phyloP scores from a whole-genome alignment of 1,284 basidiomycete species.

The Boletus semigastroideus region DNA sequence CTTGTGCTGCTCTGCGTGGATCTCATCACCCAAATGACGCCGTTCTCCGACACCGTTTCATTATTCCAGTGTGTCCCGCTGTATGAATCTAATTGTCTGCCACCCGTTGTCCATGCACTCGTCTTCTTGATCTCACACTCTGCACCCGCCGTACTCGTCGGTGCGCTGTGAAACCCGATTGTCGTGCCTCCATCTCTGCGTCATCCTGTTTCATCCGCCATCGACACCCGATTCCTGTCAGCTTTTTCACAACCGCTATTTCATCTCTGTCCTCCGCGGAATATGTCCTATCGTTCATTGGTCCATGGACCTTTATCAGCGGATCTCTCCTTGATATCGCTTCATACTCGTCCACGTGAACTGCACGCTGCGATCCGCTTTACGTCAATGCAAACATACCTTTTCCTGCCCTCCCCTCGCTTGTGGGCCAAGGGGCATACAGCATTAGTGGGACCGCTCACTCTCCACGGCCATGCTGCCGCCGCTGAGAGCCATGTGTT shows the following conservation, averaged over 20 bases:
- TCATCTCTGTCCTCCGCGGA: slow-evolving; percentile 1
- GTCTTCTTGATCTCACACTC: slow-evolving; percentile 12
- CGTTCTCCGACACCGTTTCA: slow-evolving; percentile 31
- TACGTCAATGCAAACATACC: slow-evolving; percentile 33
- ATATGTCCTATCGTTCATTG: neutral
- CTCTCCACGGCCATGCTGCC: slow-evolving; percentile 31
- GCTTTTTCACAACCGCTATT: neutral
- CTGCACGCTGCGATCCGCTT: slow-evolving; percentile 23
- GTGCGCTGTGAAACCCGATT: slow-evolving; percentile 7
- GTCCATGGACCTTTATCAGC: slow-evolving; percentile 31
- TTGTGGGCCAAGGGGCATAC: slow-evolving; percentile 32
- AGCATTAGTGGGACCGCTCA: slow-evolving; percentile 11
- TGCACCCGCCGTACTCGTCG: slow-evolving; percentile 23
- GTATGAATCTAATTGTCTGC: slow-evolving; percentile 32
- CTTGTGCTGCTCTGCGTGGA: slow-evolving; percentile 19
- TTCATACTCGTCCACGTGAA: slow-evolving; percentile 21
- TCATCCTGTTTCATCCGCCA: slow-evolving; percentile 1
- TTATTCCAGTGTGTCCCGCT: slow-evolving; percentile 24
- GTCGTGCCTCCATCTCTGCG: slow-evolving; percentile 6
- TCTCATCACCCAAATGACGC: slow-evolving; percentile 26
- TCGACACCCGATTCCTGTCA: neutral
- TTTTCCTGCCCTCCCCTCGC: slow-evolving; percentile 32
- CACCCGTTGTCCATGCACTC: slow-evolving; percentile 29
- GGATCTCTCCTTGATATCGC: slow-evolving; percentile 30
- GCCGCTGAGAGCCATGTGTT: slow-evolving; percentile 14